Evolutionary conservation across 768 basidiomycete genomes (phyloP).

Genomic region (Pleurotus sapidus): DNA sequence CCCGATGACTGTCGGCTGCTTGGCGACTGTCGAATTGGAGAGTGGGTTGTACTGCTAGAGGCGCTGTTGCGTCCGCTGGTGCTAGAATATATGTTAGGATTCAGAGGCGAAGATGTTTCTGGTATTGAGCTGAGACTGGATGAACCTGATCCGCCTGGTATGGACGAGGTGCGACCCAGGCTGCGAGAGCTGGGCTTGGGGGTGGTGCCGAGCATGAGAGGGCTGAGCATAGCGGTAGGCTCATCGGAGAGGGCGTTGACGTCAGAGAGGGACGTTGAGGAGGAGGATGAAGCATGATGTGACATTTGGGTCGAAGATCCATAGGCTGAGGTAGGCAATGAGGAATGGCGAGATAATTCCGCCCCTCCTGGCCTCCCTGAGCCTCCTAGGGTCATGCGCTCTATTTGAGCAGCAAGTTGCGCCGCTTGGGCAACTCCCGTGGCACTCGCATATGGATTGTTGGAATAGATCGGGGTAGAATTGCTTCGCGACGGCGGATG

Average conservation of each 20-base stretch:
- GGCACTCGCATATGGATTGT: slow-evolving; percentile 16
- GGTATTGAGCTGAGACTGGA: slow-evolving; percentile 36
- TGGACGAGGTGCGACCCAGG: slow-evolving; percentile 26
- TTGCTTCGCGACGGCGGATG: slow-evolving; percentile 19
- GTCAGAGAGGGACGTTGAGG: slow-evolving; percentile 21
- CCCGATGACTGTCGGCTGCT: neutral
- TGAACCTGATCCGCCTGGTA: slow-evolving; percentile 10
- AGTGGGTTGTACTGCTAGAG: slow-evolving; percentile 9
- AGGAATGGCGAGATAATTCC: slow-evolving; percentile 29
- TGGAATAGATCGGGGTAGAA: slow-evolving; percentile 15
- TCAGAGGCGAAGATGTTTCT: slow-evolving; percentile 12
- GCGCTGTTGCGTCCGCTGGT: slow-evolving; percentile 3
- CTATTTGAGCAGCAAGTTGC: slow-evolving; percentile 23
- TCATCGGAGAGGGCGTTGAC: slow-evolving; percentile 38
- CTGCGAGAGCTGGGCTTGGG: slow-evolving; percentile 24
- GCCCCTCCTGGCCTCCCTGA: neutral
- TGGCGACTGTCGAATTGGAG: neutral
- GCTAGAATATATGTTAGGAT: slow-evolving; percentile 8
- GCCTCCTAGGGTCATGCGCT: slow-evolving; percentile 15
- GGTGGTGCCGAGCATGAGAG: slow-evolving; percentile 34
- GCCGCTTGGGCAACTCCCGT: slow-evolving; percentile 16
- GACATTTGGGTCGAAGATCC: neutral
- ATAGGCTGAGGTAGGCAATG: slow-evolving; percentile 25
- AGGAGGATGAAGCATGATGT: slow-evolving; percentile 6
- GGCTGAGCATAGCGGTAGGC: slow-evolving; percentile 43